Evolutionary conservation across 805 yeast species (phyloP), one percentile per base, ranked within the genome.

Genomic region (Phaffomyces antillensis): DNA sequence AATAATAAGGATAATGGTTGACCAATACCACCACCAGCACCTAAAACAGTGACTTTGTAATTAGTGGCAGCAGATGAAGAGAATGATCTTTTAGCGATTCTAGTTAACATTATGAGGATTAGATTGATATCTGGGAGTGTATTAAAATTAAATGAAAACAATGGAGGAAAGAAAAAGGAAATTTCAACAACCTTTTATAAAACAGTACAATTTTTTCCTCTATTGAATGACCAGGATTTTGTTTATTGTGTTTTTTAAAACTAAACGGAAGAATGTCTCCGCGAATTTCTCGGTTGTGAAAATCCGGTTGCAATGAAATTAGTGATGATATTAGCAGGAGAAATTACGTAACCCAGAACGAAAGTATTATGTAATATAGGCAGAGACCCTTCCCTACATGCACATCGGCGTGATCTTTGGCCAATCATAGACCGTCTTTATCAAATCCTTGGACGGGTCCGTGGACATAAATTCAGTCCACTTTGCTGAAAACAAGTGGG

Each of bases 21-120:
- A 53, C 98, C 98, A 67, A 90, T 91, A 69, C 98, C 98, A 72
- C 98, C 90, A 55, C 81, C 82, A 54, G 90, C 91, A 67, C 91
- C 91, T 60, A 82, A 69, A 46, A 84, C 88, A 65, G 89, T 72
- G 46, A 84, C 90, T 68, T 83, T 83, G 76, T 83, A 84, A 60
- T 86, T 81, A 53, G 76, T 64, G 37, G 82, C 61, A 43, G 83
- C 75, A 41, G 86, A 65, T 39, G 86, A 74, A 36, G 90, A 80
- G 71, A 85, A 85, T 41, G 77, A 66, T 72, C 86, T 77, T 58
- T 70, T 65, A 42, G 81, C 77, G 53, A 74, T 52, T 70, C 73
- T 76, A 47, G 78, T 63, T 44, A 81, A 70, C 86, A 81, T 81
- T 53, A 40, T 46, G 36, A 10, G 7, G 5, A 20, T n/a, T 33